Base-by-base conservation (phyloP, 2,329 filamentous ascomycete species). In the Calonectria montana region DNA sequence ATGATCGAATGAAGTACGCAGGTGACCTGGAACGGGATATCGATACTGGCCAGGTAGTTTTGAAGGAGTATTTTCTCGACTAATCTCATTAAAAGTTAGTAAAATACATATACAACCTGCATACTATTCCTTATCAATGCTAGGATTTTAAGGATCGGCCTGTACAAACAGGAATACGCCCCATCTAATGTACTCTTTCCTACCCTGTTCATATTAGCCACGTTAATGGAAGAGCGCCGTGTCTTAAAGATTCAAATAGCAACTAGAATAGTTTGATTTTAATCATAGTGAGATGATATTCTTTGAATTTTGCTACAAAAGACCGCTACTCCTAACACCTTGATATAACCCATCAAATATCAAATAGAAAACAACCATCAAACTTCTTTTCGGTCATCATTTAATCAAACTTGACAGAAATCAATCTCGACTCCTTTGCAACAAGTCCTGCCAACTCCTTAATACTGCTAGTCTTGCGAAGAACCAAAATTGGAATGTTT, bases 381-480 rank as follows among this genome's bases (percentile, higher is more conserved):
- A 59, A n/a, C n/a, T 39, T 13, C 15, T 29, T 21, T 39, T 23
- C 35, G 8, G 23, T 16, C n/a, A 12, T 4, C 23, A 57, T 37
- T 39, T 72, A 71, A 43, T 74, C 69, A 59, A 59, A 59, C 62
- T 70, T 65, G 13, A 68, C 41, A 66, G 65, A 64, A n/a, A 77
- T 74, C 59, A 78, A 68, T 67, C 74, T 76, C 3, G 76, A 78
- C 64, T 73, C 73, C 64, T 74, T 74, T 35, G 71, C 67, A 45
- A 78, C 72, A 68, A 78, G 70, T 47, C 67, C 64, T 37, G 67
- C 72, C 65, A 78, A 65, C 62, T 77, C 73, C 37, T 73, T 68
- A 53, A 78, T 77, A 59, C 77, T 78, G 59, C 70, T 73, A 9
- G 77, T 74, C 47, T 72, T 74, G 43, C 77, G 69, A 61, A 78